Evolutionary conservation across 2,329 filamentous ascomycete species (phyloP).

Genomic region (Fusarium setosum): DNA sequence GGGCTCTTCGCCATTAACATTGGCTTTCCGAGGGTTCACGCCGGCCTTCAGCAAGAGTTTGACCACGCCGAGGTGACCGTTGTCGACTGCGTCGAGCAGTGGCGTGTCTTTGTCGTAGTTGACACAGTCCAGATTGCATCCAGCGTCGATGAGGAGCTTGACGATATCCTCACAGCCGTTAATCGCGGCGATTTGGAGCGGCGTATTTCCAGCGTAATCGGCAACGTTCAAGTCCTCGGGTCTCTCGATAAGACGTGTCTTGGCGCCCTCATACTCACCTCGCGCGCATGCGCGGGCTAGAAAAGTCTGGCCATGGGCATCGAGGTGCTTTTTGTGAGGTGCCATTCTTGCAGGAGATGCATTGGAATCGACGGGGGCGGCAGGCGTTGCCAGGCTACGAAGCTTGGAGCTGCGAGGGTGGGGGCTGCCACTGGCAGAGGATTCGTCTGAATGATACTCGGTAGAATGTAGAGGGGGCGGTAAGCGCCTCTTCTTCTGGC

Average conservation of each 20-base stretch:
- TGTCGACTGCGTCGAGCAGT: constrained; percentile 95
- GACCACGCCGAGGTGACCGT: constrained; percentile 90
- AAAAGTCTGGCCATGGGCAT: constrained; percentile 91
- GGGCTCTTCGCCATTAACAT: constrained; percentile 92
- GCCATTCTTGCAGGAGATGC: constrained; percentile 76
- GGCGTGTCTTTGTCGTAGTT: constrained; percentile 91
- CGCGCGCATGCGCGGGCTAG: constrained; percentile 91
- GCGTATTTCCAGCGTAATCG: constrained; percentile 96
- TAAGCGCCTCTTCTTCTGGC: constrained; percentile 70
- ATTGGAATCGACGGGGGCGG: constrained; percentile 67
- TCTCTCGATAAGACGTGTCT: constrained; percentile 78
- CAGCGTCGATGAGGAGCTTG: constrained; percentile 83
- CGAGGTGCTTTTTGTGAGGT: constrained; percentile 86
- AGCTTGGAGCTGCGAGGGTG: constrained; percentile 69
- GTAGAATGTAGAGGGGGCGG: constrained; percentile 71
- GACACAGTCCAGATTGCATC: constrained; percentile 84
- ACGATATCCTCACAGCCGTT: constrained; percentile 90
- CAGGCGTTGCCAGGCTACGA: constrained; percentile 66
- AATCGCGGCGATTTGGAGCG: constrained; percentile 90
- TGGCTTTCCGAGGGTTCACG: constrained; percentile 90
- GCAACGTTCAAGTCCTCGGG: constrained; percentile 89
- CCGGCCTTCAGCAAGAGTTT: constrained; percentile 85
- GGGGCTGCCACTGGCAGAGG: constrained; percentile 70
- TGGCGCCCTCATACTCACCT: constrained; percentile 84
- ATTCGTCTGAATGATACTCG: constrained; percentile 76